Percentiles rank a stretch among this genome's conserved stretches.
Evolutionary conservation across 371 early-diverging fungal genomes (phyloP).

Genomic region (Mucor irregularis): DNA sequence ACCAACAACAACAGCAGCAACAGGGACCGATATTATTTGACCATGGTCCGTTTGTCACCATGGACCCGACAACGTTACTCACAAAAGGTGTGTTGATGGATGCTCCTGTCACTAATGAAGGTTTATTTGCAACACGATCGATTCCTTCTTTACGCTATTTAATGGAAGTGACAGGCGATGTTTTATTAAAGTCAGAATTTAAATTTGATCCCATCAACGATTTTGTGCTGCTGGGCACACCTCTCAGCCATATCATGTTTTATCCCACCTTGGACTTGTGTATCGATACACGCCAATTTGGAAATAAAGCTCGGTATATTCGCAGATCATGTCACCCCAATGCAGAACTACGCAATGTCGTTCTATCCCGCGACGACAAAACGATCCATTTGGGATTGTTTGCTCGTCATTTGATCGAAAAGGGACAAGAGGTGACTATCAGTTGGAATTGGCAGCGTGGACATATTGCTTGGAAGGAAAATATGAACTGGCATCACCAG

Average conservation of each 20-base stretch:
- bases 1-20: too few species aligned
- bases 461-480: slow-evolving; percentile 33
- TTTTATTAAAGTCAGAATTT: slow-evolving; percentile 62
- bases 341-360: slow-evolving; percentile 64
- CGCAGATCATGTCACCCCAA: slow-evolving; percentile 74
- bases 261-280: slow-evolving; percentile 67
- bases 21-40: slow-evolving; percentile 3
- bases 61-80: slow-evolving; percentile 12
- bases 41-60: slow-evolving; percentile 16
- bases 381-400: slow-evolving; percentile 70
- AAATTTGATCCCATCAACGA: slow-evolving; percentile 63
- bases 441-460: slow-evolving; percentile 59
- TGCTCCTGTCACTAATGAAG: slow-evolving; percentile 31
- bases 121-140: slow-evolving; percentile 65
- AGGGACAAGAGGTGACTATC: slow-evolving; percentile 72
- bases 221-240: slow-evolving; percentile 60
- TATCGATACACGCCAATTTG: slow-evolving; percentile 73
- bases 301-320: slow-evolving; percentile 70
- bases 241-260: slow-evolving; percentile 69
- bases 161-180: slow-evolving; percentile 74
- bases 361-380: slow-evolving; percentile 47
- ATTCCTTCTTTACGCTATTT: slow-evolving; percentile 60
- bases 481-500: slow-evolving; percentile 20
- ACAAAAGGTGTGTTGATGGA: slow-evolving; percentile 15
- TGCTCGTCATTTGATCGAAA: slow-evolving; percentile 57